phyloP scores from a whole-genome alignment of 2,329 filamentous ascomycete genomes.

The Eutypa lata region DNA sequence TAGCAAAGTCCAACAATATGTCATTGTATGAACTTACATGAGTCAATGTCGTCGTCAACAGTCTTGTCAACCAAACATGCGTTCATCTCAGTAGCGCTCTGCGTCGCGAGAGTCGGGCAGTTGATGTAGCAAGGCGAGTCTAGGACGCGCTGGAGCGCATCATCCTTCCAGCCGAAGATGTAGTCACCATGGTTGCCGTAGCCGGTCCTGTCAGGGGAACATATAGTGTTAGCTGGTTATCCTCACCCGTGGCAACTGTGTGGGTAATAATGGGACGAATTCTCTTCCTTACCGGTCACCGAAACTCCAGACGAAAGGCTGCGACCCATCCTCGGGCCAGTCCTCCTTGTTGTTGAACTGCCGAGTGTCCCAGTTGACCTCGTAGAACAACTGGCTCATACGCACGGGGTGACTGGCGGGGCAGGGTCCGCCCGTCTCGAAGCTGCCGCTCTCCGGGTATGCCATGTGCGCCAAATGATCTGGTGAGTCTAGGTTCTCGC shows the following conservation, averaged over 20 bases:
- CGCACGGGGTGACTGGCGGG: conserved; percentile 13
- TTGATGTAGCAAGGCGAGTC: conserved; percentile 25
- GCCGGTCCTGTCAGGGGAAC: conserved; percentile 15
- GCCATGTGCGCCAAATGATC: conserved; percentile 46
- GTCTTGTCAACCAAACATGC: conserved; percentile 8
- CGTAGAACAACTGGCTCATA: conserved; percentile 14
- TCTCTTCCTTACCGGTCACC: conserved; percentile 8
- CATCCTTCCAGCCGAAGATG: conserved; percentile 29
- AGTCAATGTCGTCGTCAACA: conserved; percentile 12
- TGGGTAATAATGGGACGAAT: not conserved
- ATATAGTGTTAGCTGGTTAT: not conserved
- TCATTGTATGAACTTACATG: conserved; percentile 9
- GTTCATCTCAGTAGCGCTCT: conserved; percentile 9
- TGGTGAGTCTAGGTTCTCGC: conserved; percentile 38
- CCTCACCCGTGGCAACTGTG: not conserved
- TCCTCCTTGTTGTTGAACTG: conserved; percentile 10
- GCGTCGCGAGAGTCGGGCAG: conserved; percentile 11
- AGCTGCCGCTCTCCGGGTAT: conserved; percentile 35
- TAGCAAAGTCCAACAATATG: conserved; percentile 1
- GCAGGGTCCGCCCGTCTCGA: conserved; percentile 12
- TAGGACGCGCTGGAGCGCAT: conserved; percentile 22
- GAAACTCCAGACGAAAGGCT: conserved; percentile 8
- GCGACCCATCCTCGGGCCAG: conserved; percentile 20
- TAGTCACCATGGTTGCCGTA: conserved; percentile 29
- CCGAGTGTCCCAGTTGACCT: conserved; percentile 15